phyloP scores from a whole-genome alignment of 495 filamentous ascomycete genomes.

The Aspergillus funiculosus region DNA sequence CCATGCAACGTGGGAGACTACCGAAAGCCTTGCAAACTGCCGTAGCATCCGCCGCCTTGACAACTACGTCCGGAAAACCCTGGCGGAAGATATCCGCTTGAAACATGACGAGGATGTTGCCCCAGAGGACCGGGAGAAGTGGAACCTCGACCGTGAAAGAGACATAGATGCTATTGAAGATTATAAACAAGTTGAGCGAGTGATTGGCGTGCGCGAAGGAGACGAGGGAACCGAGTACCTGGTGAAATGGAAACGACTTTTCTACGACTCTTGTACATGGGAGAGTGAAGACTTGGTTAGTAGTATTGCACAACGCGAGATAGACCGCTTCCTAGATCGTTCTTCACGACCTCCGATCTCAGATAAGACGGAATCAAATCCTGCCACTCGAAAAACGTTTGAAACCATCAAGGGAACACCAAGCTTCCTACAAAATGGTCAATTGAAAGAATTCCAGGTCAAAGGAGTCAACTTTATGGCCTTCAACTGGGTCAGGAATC shows the following conservation, averaged over 20 bases:
- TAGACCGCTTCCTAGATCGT: constrained; percentile 85
- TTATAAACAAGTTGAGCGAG: constrained; percentile 83
- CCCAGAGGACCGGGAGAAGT: constrained; percentile 85
- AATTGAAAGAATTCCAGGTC: constrained; percentile 90
- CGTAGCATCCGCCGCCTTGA: constrained; percentile 81
- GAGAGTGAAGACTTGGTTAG: constrained; percentile 71
- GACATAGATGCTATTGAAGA: constrained; percentile 77
- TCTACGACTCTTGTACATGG: constrained; percentile 93
- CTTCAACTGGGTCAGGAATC: constrained; percentile 84
- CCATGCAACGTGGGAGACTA: constrained; percentile 89
- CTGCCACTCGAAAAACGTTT: constrained; percentile 62
- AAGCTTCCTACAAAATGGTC: constrained; percentile 74
- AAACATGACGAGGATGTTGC: constrained; percentile 62
- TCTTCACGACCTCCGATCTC: constrained; percentile 69
- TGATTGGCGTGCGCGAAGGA: constrained; percentile 72
- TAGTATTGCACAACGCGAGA: constrained; percentile 71
- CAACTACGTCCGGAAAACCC: constrained; percentile 83
- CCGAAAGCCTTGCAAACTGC: constrained; percentile 58
- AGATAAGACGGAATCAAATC: constrained; percentile 66
- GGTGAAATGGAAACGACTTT: constrained; percentile 84
- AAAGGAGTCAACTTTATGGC: constrained; percentile 91
- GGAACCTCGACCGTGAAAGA: constrained; percentile 80
- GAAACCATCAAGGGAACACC: constrained; percentile 74
- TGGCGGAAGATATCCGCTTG: constrained; percentile 67
- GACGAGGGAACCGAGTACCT: constrained; percentile 77